Evolutionary conservation across 306 rosid species (phyloP).

Genomic region (Sindora glabra): DNA sequence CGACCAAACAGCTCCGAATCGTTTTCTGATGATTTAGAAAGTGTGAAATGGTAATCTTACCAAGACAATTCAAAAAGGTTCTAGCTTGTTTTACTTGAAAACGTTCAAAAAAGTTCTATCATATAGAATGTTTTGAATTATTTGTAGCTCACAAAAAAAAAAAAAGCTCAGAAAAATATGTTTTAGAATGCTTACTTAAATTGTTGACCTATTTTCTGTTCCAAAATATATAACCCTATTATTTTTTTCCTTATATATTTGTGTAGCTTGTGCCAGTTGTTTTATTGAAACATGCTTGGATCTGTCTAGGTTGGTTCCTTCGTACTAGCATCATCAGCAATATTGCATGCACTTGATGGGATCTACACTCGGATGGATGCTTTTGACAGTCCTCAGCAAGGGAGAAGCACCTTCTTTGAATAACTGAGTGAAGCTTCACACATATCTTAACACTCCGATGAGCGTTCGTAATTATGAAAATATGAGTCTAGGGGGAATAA

Average conservation of each 20-base stretch:
- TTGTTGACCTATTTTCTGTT: constrained; percentile 12
- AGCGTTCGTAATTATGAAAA: too few species aligned
- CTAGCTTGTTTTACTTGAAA: too few species aligned
- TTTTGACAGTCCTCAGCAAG: constrained; percentile 86
- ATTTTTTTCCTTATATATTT: too few species aligned
- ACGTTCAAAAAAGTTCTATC: constrained; percentile 6
- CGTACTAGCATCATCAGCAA: constrained; percentile 86
- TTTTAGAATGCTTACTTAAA: too few species aligned
- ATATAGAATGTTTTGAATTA: not conserved
- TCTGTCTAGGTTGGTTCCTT: constrained; percentile 81
- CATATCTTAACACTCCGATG: constrained; percentile 60
- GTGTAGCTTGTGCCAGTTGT: not conserved
- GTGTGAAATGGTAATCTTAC: too few species aligned
- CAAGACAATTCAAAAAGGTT: too few species aligned
- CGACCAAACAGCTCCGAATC: too few species aligned
- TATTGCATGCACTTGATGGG: constrained; percentile 70
- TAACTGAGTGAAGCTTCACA: constrained; percentile 78
- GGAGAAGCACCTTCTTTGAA: constrained; percentile 94
- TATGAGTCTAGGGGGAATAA: too few species aligned
- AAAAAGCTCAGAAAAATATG: too few species aligned
- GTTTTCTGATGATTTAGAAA: too few species aligned
- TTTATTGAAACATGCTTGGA: constrained; percentile 29
- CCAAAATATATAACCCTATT: constrained; percentile 7
- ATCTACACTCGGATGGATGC: constrained; percentile 95
- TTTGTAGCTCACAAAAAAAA: too few species aligned